A percentile compares a stretch with the other conserved stretches of the same genome.
phyloP scores from a whole-genome alignment of 768 basidiomycete genomes.

The Xerocomellus amylosporus region DNA sequence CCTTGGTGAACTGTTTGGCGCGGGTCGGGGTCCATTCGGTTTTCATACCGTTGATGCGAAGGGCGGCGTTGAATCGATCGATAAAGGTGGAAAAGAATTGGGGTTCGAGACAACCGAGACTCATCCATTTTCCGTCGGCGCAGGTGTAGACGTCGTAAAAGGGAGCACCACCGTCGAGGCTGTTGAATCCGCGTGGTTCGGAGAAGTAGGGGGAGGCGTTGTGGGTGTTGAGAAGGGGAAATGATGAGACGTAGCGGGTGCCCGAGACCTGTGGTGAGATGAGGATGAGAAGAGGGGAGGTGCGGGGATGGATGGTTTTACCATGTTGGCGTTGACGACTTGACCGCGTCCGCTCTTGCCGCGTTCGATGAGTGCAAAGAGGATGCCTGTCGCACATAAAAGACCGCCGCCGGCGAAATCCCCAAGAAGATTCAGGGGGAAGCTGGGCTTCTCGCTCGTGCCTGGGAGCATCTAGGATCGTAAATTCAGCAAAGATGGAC shows the following conservation, averaged over 20 bases:
- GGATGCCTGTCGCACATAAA: constrained; percentile 66
- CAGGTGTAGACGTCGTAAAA: constrained; percentile 77
- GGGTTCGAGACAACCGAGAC: constrained; percentile 73
- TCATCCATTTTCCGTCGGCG: constrained; percentile 71
- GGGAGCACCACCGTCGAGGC: constrained; percentile 75
- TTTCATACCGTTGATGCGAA: constrained; percentile 41
- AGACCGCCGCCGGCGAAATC: constrained; percentile 85
- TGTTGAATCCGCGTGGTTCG: constrained; percentile 51
- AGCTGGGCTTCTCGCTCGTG: constrained; percentile 55
- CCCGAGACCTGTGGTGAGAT: constrained; percentile 65
- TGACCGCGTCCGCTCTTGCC: constrained; percentile 65
- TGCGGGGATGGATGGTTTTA: constrained; percentile 23
- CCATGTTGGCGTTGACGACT: constrained; percentile 77
- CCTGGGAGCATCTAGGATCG: constrained; percentile 63
- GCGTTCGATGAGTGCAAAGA: constrained; percentile 72
- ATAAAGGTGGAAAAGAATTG: constrained; percentile 67
- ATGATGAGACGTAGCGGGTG: constrained; percentile 72
- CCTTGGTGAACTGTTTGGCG: constrained; percentile 42
- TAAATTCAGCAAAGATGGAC: background rate
- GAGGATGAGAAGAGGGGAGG: background rate
- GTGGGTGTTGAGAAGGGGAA: constrained; percentile 53
- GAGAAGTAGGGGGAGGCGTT: constrained; percentile 36
- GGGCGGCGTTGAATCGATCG: constrained; percentile 46
- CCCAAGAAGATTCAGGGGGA: constrained; percentile 73
- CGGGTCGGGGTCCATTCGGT: constrained; percentile 56